Percentiles rank a stretch among this genome's conserved stretches.
Conservation (phyloP, 2,329 filamentous ascomycete genomes). For the Alternaria metachromatica region DNA sequence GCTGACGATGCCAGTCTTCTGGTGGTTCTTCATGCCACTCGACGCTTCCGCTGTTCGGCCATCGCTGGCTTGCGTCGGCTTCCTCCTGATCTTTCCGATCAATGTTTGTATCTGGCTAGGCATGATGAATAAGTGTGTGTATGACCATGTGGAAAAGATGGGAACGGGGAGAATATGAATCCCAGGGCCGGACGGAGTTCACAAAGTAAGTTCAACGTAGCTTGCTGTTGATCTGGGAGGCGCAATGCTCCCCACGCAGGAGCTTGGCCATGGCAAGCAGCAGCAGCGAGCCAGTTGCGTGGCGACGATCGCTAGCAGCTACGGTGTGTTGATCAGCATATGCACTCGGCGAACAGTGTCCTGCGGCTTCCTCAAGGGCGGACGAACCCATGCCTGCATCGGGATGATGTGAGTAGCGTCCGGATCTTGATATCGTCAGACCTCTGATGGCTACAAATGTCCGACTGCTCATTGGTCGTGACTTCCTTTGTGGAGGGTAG, state of each 20-base stretch:
- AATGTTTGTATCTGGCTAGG: conserved; percentile 51
- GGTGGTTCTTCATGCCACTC: conserved; percentile 25
- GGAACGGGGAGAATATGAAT: not conserved
- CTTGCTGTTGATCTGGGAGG: conserved; percentile 5
- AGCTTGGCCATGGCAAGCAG: conserved; percentile 6
- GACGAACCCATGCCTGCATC: conserved; percentile 8
- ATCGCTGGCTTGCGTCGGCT: conserved; percentile 57
- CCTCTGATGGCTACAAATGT: conserved; percentile 12
- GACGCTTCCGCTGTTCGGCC: conserved; percentile 48
- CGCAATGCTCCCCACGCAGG: conserved; percentile 11
- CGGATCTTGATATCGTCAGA: conserved; percentile 9
- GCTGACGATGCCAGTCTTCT: conserved; percentile 44
- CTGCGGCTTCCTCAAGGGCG: conserved; percentile 7
- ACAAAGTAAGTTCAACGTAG: conserved; percentile 3
- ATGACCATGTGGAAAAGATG: conserved; percentile 1
- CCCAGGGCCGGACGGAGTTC: conserved; percentile 1
- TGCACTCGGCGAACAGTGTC: conserved; percentile 20
- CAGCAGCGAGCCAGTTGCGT: conserved; percentile 5
- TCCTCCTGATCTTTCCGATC: conserved; percentile 55
- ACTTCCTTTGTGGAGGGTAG: conserved; percentile 18
- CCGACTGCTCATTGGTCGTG: conserved; percentile 22
- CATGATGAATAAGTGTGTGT: conserved; percentile 24
- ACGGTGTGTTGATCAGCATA: conserved; percentile 20
- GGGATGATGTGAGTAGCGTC: conserved; percentile 4
- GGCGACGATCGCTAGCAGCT: conserved; percentile 20